Conservation (phyloP, 805 yeast genomes). For the Komagataella mondaviorum region DNA sequence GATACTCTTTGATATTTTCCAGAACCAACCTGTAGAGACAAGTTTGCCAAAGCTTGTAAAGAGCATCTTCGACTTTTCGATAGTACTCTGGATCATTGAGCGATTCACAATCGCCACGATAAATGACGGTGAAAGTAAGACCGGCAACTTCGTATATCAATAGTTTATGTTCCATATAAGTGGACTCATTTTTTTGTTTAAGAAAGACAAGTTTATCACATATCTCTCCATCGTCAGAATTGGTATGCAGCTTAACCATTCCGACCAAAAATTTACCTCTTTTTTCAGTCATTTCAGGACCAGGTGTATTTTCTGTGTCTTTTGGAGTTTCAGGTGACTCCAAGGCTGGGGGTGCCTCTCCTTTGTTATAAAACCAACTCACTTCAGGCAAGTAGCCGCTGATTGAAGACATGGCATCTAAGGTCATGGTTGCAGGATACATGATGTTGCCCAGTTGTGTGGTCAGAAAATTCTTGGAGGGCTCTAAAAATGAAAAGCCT, state of each 20-base stretch:
- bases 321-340: not conserved
- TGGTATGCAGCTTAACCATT: constrained; percentile 7
- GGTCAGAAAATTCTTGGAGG: constrained; percentile 13
- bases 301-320: not conserved
- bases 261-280: constrained; percentile 15
- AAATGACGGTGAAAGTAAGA: constrained; percentile 12
- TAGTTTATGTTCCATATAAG: constrained; percentile 3
- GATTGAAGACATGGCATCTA: constrained; percentile 11
- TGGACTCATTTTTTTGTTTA: not conserved
- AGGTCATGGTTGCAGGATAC: constrained; percentile 14
- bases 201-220: constrained; percentile 2
- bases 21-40: constrained; percentile 14
- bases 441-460: constrained; percentile 14
- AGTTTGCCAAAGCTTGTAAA: constrained; percentile 10
- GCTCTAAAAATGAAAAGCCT: constrained; percentile 15
- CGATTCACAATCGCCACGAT: not conserved
- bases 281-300: not conserved
- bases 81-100: constrained; percentile 3
- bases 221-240: constrained; percentile 7
- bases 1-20: constrained; percentile 10
- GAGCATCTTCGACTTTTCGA: constrained; percentile 4
- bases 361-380: not conserved
- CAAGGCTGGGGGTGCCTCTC: not conserved
- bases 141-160: constrained; percentile 18
- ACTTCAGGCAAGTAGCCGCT: constrained; percentile 5